Conservation (phyloP, 208 protist species). For the Wallacemonas collosoma region DNA sequence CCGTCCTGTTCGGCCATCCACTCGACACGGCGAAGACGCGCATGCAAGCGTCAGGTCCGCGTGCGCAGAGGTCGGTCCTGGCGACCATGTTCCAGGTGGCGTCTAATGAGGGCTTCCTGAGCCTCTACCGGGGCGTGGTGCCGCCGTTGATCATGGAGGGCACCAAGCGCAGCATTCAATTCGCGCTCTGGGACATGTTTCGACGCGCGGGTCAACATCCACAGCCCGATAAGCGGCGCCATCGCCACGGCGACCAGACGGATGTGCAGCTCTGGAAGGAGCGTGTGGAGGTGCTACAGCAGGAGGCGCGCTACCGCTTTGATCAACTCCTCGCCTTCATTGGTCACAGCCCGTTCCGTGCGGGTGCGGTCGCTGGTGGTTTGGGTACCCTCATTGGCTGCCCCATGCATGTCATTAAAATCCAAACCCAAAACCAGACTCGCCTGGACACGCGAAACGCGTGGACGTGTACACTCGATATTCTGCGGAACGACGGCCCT, state of each 20-base stretch:
- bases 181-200: conserved; percentile 80
- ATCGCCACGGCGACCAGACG: neutral
- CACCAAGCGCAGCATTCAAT: conserved; percentile 85
- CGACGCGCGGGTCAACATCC: conserved; percentile 17
- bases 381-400: conserved; percentile 87
- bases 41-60: conserved; percentile 76
- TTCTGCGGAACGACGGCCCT: conserved; percentile 59
- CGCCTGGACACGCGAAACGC: conserved; percentile 54
- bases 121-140: conserved; percentile 76
- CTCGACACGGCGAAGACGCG: conserved; percentile 90
- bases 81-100: conserved; percentile 67
- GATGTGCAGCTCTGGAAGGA: neutral
- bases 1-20: conserved; percentile 77
- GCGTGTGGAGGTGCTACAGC: conserved; percentile 1
- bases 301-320: conserved; percentile 3
- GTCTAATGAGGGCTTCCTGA: conserved; percentile 58
- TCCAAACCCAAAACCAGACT: conserved; percentile 82
- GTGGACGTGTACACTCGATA: conserved; percentile 70
- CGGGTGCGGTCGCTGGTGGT: conserved; percentile 77
- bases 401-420: conserved; percentile 89
- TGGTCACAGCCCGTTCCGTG: conserved; percentile 52
- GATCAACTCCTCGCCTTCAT: conserved; percentile 20
- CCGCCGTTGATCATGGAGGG: conserved; percentile 84
- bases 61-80: conserved; percentile 37
- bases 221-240: neutral